A percentile compares a stretch with the other conserved stretches of the same genome.
Evolutionary conservation across 192 early-diverging fungal genomes (phyloP).

Genomic region (Coemansia sp.): DNA sequence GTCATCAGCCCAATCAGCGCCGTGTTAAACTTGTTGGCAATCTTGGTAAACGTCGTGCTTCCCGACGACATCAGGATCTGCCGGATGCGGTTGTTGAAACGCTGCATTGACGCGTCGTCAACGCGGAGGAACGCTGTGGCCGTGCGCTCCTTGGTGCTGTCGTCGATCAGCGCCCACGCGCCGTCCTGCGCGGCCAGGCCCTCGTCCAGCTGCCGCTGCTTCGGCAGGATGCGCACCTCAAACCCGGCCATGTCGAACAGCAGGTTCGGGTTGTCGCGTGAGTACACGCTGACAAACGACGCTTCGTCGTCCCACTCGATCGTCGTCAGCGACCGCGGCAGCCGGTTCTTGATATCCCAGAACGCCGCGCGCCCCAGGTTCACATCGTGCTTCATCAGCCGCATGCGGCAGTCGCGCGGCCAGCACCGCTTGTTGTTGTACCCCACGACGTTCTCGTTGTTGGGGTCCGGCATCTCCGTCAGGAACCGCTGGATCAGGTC

Average conservation of each 20-base stretch:
- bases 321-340: conserved; percentile 94
- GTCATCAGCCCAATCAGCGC: conserved; percentile 94
- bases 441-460: conserved; percentile 97
- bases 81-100: conserved; percentile 94
- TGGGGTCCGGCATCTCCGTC: conserved; percentile 98
- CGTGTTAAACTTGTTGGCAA: conserved; percentile 96
- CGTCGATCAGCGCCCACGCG: conserved; percentile 96
- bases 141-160: conserved; percentile 96
- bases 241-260: conserved; percentile 91
- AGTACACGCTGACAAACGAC: conserved; percentile 94
- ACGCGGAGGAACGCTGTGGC: conserved; percentile 97
- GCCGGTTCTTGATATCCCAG: conserved; percentile 98
- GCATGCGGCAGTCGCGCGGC: conserved; percentile 99
- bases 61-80: conserved; percentile 99
- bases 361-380: conserved; percentile 97
- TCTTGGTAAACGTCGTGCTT: conserved; percentile 96
- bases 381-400: conserved; percentile 98
- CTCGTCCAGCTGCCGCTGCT: conserved; percentile 82
- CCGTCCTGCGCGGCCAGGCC: conserved; percentile 51
- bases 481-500: conserved; percentile 96
- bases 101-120: conserved; percentile 87
- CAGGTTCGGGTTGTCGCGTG: conserved; percentile 96
- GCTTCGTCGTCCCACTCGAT: conserved; percentile 93
- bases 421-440: conserved; percentile 99
- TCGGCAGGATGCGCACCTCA: conserved; percentile 94